Conservation (phyloP, 2,329 filamentous ascomycete species). For the Cladosporium oxysporum region DNA sequence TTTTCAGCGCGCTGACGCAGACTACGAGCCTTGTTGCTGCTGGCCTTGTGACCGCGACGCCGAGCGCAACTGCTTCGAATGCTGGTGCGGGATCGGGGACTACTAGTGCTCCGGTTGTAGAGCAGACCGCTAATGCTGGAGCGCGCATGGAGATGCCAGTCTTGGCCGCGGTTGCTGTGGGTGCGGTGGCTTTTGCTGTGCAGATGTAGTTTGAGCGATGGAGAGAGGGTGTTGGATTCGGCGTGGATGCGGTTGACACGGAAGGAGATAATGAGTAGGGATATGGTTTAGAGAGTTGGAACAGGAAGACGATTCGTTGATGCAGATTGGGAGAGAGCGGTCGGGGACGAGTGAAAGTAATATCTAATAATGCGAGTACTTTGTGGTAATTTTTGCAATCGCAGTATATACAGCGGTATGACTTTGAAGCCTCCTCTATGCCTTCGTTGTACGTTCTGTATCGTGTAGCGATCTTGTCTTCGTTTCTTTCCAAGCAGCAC, state of each 20-base stretch:
- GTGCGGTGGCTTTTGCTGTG: conserved; percentile 10
- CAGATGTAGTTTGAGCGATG: background rate
- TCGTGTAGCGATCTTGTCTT: background rate
- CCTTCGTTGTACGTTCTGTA: background rate
- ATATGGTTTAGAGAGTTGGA: background rate
- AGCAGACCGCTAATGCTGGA: conserved; percentile 9
- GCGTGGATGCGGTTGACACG: background rate
- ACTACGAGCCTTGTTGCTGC: conserved; percentile 15
- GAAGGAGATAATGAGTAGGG: background rate
- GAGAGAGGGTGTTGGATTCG: background rate
- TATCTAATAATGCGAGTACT: background rate
- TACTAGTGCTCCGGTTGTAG: conserved; percentile 1
- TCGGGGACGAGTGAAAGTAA: background rate
- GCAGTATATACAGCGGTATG: background rate
- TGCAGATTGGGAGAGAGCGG: background rate
- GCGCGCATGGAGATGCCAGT: background rate
- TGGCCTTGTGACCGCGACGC: background rate
- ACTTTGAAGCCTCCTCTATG: background rate
- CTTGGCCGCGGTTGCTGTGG: conserved; percentile 10
- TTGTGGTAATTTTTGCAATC: background rate
- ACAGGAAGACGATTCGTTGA: background rate
- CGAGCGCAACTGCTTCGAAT: background rate
- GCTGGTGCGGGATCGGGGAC: background rate
- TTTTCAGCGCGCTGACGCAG: conserved; percentile 15
- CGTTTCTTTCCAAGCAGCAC: background rate